Evolutionary conservation across 805 yeast genomes (phyloP), one percentile per base, ranked within the genome.

Genomic region (Saturnispora sanitii): DNA sequence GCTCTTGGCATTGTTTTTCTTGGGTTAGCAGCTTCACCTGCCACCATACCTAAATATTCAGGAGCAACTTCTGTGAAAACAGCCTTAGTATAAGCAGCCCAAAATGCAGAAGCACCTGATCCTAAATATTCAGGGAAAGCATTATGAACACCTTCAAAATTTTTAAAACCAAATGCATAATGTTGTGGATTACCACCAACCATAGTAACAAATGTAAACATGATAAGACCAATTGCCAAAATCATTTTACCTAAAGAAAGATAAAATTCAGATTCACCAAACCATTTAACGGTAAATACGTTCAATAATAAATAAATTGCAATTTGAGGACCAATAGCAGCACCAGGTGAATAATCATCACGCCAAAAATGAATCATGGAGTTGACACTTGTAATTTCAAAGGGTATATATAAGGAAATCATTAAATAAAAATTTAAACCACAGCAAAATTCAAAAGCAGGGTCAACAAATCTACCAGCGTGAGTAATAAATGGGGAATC

Each of bases 191-290:
- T 85, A 21, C 94, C 95, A 23, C 95, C 95, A 28, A 81, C 74
- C 94, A 84, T 85, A 5, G 87, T 77, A 40, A 83, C 56, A 50
- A 85, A 79, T 2, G 92, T 82, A 58, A 81, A 85, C 21, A 80
- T 52, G 44, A 85, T 70, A 35, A 85, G 65, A 2, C 92, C 94
- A n/a, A 79, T 56, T 12, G 88, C 86, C 36, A 85, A 65, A 4
- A 83, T 47, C 42, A 85, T 73, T 54, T 85, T 85, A 37, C 83
- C 80, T 22, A 83, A 65, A 1, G 88, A 75, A 17, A 84, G 62
- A 79, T 82, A 78, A 54, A 84, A 86, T 58, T 85, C 95, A 19
- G 78, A 67, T 55, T 85, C 95, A 25, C 95, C 95, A 51, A 80
- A 85, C 46, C 71, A 70, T 32, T 66, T 66, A 20, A 85, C 94